Percentiles rank a stretch among this genome's conserved stretches.
Conservation (phyloP, 352 stramenopile species). For the Phytophthora colocasiae region DNA sequence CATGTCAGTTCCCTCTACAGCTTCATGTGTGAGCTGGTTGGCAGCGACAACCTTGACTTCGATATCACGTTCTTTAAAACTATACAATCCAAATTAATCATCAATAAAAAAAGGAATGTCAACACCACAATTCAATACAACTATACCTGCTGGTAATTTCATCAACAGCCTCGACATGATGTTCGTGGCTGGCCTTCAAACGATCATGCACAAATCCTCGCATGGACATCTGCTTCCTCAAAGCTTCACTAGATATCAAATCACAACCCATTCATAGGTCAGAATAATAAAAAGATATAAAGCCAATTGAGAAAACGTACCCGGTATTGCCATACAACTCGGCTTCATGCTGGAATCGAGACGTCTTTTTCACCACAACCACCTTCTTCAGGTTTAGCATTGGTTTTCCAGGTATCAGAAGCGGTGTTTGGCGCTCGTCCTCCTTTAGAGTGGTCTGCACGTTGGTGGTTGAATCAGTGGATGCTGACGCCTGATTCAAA, state of each 20-base stretch:
- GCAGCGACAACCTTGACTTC: slow-evolving; percentile 77
- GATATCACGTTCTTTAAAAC: slow-evolving; percentile 75
- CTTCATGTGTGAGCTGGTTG: slow-evolving; percentile 82
- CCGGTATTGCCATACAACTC: slow-evolving; percentile 83
- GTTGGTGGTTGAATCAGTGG: not conserved
- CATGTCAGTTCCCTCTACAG: slow-evolving; percentile 82
- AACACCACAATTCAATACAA: slow-evolving; percentile 3
- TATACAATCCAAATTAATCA: slow-evolving; percentile 22
- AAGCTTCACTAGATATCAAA: slow-evolving; percentile 64
- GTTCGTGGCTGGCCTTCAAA: slow-evolving; percentile 86
- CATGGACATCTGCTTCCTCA: slow-evolving; percentile 93
- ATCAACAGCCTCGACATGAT: slow-evolving; percentile 86
- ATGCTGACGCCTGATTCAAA: slow-evolving; percentile 10
- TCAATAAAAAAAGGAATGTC: slow-evolving; percentile 5
- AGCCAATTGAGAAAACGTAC: slow-evolving; percentile 41
- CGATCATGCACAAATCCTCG: slow-evolving; percentile 89
- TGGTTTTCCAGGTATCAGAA: slow-evolving; percentile 54
- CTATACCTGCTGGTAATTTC: slow-evolving; percentile 78
- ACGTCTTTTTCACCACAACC: slow-evolving; percentile 90
- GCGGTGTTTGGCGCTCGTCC: slow-evolving; percentile 41
- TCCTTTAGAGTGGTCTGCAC: slow-evolving; percentile 12
- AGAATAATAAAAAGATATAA: not conserved
- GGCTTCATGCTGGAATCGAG: slow-evolving; percentile 87
- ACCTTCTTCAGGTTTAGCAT: slow-evolving; percentile 80
- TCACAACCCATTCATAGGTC: slow-evolving; percentile 5